Percentiles rank a stretch among this genome's conserved stretches.
phyloP scores from a whole-genome alignment of 768 basidiomycete species.

The Amanita muscaria region DNA sequence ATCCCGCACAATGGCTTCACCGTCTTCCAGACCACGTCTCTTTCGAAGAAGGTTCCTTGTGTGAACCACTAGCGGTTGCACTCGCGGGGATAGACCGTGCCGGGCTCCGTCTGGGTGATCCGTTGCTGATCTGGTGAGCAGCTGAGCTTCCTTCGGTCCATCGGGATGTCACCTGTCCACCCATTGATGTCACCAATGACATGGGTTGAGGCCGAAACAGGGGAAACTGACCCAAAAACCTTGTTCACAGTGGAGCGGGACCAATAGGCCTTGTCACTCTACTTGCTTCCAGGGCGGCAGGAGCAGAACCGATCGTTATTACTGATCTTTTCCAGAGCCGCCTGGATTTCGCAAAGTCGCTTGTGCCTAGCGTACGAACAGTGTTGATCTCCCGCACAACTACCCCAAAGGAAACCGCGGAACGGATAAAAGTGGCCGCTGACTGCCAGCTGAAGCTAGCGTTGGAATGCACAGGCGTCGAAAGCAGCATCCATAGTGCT shows the following conservation, averaged over 20 bases:
- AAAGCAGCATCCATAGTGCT: slow-evolving; percentile 53
- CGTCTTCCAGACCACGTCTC: slow-evolving; percentile 52
- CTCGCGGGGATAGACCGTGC: slow-evolving; percentile 61
- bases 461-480: slow-evolving; percentile 58
- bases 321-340: slow-evolving; percentile 60
- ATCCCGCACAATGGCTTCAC: slow-evolving; percentile 62
- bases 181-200: neutral
- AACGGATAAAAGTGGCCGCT: slow-evolving; percentile 42
- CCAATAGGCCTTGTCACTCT: slow-evolving; percentile 59
- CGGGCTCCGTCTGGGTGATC: slow-evolving; percentile 55
- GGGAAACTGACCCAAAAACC: neutral
- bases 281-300: slow-evolving; percentile 57
- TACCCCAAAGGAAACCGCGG: slow-evolving; percentile 41
- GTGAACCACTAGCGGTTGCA: slow-evolving; percentile 60
- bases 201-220: neutral
- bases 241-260: slow-evolving; percentile 44
- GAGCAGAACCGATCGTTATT: slow-evolving; percentile 62
- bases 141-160: neutral
- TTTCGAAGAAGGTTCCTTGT: slow-evolving; percentile 61
- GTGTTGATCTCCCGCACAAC: slow-evolving; percentile 42
- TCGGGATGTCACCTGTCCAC: too few relatives aligned
- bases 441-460: slow-evolving; percentile 41
- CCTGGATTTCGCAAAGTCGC: slow-evolving; percentile 54
- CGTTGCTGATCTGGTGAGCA: slow-evolving; percentile 50
- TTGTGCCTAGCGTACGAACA: slow-evolving; percentile 50